Evolutionary conservation across 148 eudicot genomes (phyloP).

Genomic region (Fagopyrum tataricum): DNA sequence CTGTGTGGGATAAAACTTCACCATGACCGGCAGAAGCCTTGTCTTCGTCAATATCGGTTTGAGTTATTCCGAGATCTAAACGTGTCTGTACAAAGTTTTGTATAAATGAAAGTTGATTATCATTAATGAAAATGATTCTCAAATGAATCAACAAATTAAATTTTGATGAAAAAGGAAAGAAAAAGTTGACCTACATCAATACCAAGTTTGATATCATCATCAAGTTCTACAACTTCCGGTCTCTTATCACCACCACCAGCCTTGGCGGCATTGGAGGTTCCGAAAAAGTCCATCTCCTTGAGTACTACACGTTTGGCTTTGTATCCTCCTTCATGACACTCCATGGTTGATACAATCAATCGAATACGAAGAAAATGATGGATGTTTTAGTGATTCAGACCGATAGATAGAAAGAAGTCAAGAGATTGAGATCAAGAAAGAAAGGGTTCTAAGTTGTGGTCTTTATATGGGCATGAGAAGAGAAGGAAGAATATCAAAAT

Average conservation of each 20-base stretch:
- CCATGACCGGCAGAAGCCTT: background rate
- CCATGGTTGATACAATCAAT: background rate
- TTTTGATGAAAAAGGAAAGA: background rate
- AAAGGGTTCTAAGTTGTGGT: background rate
- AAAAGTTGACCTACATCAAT: background rate
- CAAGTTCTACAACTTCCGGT: background rate
- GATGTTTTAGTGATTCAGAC: background rate
- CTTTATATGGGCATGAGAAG: background rate
- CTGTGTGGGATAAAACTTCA: background rate
- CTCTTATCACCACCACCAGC: background rate
- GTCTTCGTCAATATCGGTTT: background rate
- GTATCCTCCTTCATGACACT: background rate
- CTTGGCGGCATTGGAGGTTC: background rate
- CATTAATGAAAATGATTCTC: background rate
- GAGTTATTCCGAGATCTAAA: background rate
- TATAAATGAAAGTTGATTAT: background rate
- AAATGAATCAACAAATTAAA: background rate
- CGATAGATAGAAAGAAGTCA: background rate
- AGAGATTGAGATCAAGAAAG: background rate
- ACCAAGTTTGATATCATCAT: conserved; percentile 8
- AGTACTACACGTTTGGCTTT: background rate
- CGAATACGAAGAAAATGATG: background rate
- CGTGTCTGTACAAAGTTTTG: background rate
- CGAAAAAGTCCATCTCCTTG: conserved; percentile 7
- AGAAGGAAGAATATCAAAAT: too few species aligned